Base-by-base conservation (phyloP, 2,329 filamentous ascomycete genomes). In the Phyllosticta citrichinensis region DNA sequence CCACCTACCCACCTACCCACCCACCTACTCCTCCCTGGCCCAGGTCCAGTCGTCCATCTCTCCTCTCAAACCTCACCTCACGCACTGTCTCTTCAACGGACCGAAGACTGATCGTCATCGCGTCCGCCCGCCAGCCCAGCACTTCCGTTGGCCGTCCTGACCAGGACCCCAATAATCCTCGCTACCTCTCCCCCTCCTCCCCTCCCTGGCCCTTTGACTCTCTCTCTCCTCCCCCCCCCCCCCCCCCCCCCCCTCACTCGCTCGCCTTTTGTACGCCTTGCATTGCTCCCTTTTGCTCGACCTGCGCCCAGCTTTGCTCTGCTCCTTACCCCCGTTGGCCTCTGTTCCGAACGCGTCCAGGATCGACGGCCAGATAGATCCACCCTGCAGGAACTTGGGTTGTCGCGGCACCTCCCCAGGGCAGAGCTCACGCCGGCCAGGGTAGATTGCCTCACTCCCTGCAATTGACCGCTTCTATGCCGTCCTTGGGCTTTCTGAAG, bases 401-500 rank as follows among this genome's bases (percentile, higher is more conserved):
- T 57, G 47, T 50, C 27, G 53, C 61, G 61, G 61, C 61, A 52
- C 53, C 52, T 59, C 61, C 57, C 56, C 61, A 40, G 63, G 62
- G 62, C 59, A 60, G 61, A 64, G 52, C 55, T 54, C 53, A 58
- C 47, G 65, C 65, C 63, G 66, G 67, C 66, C 67, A 65, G 64
- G 67, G 66, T 63, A 64, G 64, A 67, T 65, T 70, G 66, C 33
- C 66, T 52, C 40, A 51, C 54, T 40, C 60, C 61, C 61, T 63
- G 61, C 35, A 52, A 33, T 62, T 52, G 56, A 61, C 65, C 61
- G 71, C 70, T 66, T 68, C 70, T 76, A 97, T 99, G 94, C 94
- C 92, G 86, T 89, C 85, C 76, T 84, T 97, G 81, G 91, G 91
- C 77, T 91, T 97, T 74, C 85, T 97, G 74, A 97, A 97, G 84